Evolutionary conservation across 1,284 basidiomycete genomes (phyloP), one percentile per base, ranked within the genome.

Genomic region (Cutaneotrichosporon sp.): DNA sequence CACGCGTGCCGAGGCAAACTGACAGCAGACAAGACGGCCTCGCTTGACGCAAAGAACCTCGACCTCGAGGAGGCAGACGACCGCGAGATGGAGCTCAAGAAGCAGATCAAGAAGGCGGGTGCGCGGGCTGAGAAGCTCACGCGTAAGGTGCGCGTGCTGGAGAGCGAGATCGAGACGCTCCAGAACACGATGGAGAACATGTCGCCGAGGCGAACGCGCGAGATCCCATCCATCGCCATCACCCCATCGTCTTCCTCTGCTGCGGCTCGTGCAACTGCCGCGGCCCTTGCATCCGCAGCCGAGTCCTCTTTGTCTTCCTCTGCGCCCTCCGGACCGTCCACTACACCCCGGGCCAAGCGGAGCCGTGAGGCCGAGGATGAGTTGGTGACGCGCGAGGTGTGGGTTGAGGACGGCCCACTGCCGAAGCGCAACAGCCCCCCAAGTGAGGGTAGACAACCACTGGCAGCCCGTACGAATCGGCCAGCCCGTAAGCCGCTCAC

Each of bases 21-120:
- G 21, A 63, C 47, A n/a, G 30, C 55, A 56, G 55, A 30, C 55
- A 56, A 56, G 14, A 56, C 38, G 22, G 22, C 38, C 21, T 16
- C 26, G 36, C 55, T 56, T 11, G 55, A 56, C 18, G 55, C 61
- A 36, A 69, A 69, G 61, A 66, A 61, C 22, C 56, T 56, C 53
- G 68, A 69, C 47, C 46, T 69, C 32, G 68, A 69, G 32, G 68
- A 69, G 56, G 63, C 68, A 7, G 68, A 69, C 56, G 68, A 69
- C 56, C 65, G 63, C 50, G 65, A 59, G 7, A 36, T 65, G 22
- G 61, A 69, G 31, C 57, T 69, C 46, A 65, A 62, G 56, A 63
- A 61, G 40, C 61, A 69, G 56, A 58, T 69, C 38, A 58, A 56
- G 16, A 56, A 56, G 26, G 21, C 63, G 0, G 26, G 46, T n/a